These are phyloP conservation scores for Parastagonospora avenae DNA, from an alignment of 2,329 filamentous ascomycete genomes.

Conservation along the genomic window DNA sequence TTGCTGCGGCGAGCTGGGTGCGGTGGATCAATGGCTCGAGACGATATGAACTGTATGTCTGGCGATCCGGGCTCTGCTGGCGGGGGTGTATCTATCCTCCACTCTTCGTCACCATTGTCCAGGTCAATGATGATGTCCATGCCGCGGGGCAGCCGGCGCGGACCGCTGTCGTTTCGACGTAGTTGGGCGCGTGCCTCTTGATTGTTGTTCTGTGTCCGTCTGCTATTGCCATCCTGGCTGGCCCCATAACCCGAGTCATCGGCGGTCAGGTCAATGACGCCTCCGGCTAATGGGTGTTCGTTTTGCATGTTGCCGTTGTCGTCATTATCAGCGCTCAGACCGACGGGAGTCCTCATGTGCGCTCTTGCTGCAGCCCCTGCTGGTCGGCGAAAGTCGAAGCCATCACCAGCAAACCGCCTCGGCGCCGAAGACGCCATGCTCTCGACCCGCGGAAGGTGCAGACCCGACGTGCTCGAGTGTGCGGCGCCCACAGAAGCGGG, in stretches of 20 bases:
- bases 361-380: slow-evolving; percentile 40
- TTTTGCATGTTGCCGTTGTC: slow-evolving; percentile 13
- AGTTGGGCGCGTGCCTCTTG: slow-evolving; percentile 1
- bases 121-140: slow-evolving; percentile 51
- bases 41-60: slow-evolving; percentile 57
- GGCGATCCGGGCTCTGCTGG: slow-evolving; percentile 40
- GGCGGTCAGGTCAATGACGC: slow-evolving; percentile 40
- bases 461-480: slow-evolving; percentile 16
- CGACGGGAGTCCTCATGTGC: slow-evolving; percentile 36
- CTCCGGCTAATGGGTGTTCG: slow-evolving; percentile 13
- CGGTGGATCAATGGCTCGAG: slow-evolving; percentile 30
- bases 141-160: slow-evolving; percentile 47
- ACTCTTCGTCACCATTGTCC: slow-evolving; percentile 38
- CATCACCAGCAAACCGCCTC: slow-evolving; percentile 56
- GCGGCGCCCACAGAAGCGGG: slow-evolving; percentile 6
- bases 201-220: slow-evolving; percentile 1
- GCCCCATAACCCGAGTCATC: slow-evolving; percentile 30
- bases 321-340: slow-evolving; percentile 42
- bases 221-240: slow-evolving; percentile 10
- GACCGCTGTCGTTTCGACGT: slow-evolving; percentile 24
- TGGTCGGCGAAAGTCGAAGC: slow-evolving; percentile 60
- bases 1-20: slow-evolving; percentile 14
- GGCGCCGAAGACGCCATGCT: slow-evolving; percentile 38
- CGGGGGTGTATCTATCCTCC: slow-evolving; percentile 28
- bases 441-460: slow-evolving; percentile 24